Evolutionary conservation across 2,329 filamentous ascomycete genomes (phyloP).

Genomic region (Aureobasidium subglaciale): DNA sequence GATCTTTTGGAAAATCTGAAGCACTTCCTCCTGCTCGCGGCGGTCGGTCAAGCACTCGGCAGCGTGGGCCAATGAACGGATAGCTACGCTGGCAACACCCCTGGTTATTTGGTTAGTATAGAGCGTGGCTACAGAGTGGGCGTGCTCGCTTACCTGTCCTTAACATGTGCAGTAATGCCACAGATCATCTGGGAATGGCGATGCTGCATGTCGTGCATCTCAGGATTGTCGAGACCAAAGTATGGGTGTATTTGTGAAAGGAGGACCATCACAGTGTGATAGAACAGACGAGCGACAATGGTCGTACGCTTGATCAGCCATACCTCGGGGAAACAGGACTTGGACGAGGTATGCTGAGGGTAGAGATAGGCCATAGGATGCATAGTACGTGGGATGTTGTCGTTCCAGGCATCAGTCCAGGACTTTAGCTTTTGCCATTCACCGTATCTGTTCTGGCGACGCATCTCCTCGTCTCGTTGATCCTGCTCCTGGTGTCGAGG

Average conservation of each 20-base stretch:
- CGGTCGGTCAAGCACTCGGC: conserved; percentile 62
- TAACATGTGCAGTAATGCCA: conserved; percentile 78
- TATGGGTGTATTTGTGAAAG: conserved; percentile 73
- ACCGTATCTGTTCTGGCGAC: conserved; percentile 56
- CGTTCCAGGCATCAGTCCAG: conserved; percentile 79
- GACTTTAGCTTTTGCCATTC: conserved; percentile 76
- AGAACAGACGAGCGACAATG: conserved; percentile 76
- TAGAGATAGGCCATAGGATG: conserved; percentile 73
- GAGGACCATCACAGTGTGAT: conserved; percentile 78
- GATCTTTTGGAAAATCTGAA: conserved; percentile 69
- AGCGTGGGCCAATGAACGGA: conserved; percentile 71
- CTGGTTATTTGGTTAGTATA: conserved; percentile 28
- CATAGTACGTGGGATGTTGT: conserved; percentile 75
- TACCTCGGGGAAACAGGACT: conserved; percentile 76
- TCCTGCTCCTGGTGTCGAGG: conserved; percentile 54
- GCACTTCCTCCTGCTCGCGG: conserved; percentile 72
- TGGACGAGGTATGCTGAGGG: conserved; percentile 57
- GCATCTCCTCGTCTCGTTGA: conserved; percentile 56
- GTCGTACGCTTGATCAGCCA: conserved; percentile 82
- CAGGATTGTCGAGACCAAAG: conserved; percentile 51
- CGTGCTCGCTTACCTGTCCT: conserved; percentile 53
- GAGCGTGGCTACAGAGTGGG: not conserved
- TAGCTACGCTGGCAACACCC: conserved; percentile 69
- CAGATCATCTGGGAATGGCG: conserved; percentile 79
- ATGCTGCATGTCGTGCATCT: conserved; percentile 63